Base-by-base conservation (phyloP, 1,139 yeast species). In the Taphrina sp. region DNA sequence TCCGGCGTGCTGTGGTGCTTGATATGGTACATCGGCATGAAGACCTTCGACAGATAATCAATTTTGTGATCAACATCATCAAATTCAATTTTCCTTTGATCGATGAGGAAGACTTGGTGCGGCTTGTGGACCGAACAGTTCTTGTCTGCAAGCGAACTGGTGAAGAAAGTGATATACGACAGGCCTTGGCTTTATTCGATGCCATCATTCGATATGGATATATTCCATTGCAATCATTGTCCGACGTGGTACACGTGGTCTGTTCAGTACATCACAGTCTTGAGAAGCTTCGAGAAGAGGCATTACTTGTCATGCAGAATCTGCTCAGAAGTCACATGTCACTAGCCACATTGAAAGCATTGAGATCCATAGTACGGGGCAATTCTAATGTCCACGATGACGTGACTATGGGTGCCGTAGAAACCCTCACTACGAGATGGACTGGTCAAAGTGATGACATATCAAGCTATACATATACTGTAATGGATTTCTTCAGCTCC, bases 81-180 rank as follows among this genome's bases (percentile, higher is more conserved):
- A 76, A 76, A 61, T 76, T 72, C 67, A 80, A 78, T 62, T 74
- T 74, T 63, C 69, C 72, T 20, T 64, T 74, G 1, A 71, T 80
- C 54, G 78, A 75, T 37, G 78, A 76, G 39, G 47, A 63, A 1
- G 73, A 74, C 26, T 64, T 77, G 12, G 67, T 66, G 7, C 61
- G 64, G 3, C 64, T 79, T 2, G 64, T 80, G 8, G 63, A 65
- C 2, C 69, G 66, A 12, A 66, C 74, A 0, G 69, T 77, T 1
- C 69, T 70, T 4, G 67, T 80, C 4, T 76, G 81, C 7, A 66
- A 70, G 12, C 69, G 67, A 19, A 76, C 85, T 0, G 68, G 77
- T 0, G 73, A 75, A 41, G 63, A 64, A 5, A 61, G 64, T 0
- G 74, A 81, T 8, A 63, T 80, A 17, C 65, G 67, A n/a, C 65